Evolutionary conservation across 352 stramenopile genomes (phyloP).

Genomic region (Pythium volutum): DNA sequence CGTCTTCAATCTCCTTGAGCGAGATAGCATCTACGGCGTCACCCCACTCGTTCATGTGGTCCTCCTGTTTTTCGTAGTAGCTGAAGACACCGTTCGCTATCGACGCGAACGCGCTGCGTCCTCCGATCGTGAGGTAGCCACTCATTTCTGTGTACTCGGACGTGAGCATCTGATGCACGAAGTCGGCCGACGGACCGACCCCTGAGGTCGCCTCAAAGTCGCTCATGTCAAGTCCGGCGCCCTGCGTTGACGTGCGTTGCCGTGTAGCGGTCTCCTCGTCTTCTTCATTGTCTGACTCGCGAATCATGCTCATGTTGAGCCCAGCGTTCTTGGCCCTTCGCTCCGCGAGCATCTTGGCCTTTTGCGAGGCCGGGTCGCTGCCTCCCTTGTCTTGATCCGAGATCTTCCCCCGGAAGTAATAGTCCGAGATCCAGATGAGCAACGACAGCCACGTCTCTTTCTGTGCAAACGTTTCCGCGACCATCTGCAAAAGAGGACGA

Average conservation of each 20-base stretch:
- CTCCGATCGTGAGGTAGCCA: conserved; percentile 64
- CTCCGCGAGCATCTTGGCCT: conserved; percentile 22
- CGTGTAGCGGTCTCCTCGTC: conserved; percentile 4
- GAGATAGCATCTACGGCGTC: conserved; percentile 81
- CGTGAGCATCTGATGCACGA: conserved; percentile 25
- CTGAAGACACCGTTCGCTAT: conserved; percentile 85
- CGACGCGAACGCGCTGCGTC: conserved; percentile 58
- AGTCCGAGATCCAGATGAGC: conserved; percentile 85
- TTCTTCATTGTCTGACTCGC: conserved; percentile 28
- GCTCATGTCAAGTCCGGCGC: conserved; percentile 18
- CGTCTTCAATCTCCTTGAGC: conserved; percentile 70
- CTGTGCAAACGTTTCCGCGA: conserved; percentile 73
- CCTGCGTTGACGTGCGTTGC: conserved; percentile 8
- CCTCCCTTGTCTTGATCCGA: conserved; percentile 3
- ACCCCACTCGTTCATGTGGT: conserved; percentile 82
- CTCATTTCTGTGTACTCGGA: conserved; percentile 52
- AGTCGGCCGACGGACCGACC: conserved; percentile 10
- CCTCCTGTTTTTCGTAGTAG: conserved; percentile 82
- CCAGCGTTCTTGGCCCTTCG: conserved; percentile 24
- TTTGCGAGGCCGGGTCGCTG: conserved; percentile 41
- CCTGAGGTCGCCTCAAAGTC: conserved; percentile 19
- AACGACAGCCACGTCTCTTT: conserved; percentile 86
- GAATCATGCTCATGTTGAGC: conserved; percentile 28
- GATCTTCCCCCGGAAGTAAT: conserved; percentile 55
- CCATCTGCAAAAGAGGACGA: conserved; percentile 37